phyloP scores from a whole-genome alignment of 176 grass and related monocot genomes.

The Paspalum notatum region DNA sequence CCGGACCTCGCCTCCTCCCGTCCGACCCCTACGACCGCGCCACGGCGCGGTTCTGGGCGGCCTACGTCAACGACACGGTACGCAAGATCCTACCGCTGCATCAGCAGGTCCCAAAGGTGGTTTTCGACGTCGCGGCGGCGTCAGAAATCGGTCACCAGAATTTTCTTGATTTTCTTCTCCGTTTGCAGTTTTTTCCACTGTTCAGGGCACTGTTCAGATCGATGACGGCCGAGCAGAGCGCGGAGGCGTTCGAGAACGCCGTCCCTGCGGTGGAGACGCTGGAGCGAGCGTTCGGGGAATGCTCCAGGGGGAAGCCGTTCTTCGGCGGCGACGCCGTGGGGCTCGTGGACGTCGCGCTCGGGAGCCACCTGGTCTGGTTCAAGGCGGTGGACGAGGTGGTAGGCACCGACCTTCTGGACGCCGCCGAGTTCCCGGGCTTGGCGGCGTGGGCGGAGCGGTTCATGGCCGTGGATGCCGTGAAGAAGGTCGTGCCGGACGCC shows the following conservation, averaged over 20 bases:
- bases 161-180: neutral
- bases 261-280: conserved; percentile 36
- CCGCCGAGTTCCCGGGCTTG: conserved; percentile 35
- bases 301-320: conserved; percentile 46
- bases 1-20: conserved; percentile 6
- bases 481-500: conserved; percentile 32
- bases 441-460: conserved; percentile 58
- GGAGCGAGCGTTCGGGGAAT: conserved; percentile 44
- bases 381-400: conserved; percentile 31
- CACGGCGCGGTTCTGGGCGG: conserved; percentile 42
- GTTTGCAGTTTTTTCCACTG: neutral
- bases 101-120: too few species aligned
- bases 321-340: conserved; percentile 45
- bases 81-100: too few species aligned
- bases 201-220: conserved; percentile 25
- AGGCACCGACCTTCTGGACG: conserved; percentile 46
- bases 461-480: conserved; percentile 39
- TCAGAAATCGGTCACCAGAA: neutral
- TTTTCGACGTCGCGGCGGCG: too few species aligned
- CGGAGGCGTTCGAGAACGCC: conserved; percentile 31
- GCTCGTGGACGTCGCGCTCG: conserved; percentile 49
- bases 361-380: conserved; percentile 52
- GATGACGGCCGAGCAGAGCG: conserved; percentile 46
- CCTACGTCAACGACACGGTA: conserved; percentile 44
- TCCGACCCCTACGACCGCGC: conserved; percentile 43